Evolutionary conservation across 2,329 filamentous ascomycete species (phyloP), one percentile per base, ranked within the genome.

Genomic region (Aspergillus awamori): DNA sequence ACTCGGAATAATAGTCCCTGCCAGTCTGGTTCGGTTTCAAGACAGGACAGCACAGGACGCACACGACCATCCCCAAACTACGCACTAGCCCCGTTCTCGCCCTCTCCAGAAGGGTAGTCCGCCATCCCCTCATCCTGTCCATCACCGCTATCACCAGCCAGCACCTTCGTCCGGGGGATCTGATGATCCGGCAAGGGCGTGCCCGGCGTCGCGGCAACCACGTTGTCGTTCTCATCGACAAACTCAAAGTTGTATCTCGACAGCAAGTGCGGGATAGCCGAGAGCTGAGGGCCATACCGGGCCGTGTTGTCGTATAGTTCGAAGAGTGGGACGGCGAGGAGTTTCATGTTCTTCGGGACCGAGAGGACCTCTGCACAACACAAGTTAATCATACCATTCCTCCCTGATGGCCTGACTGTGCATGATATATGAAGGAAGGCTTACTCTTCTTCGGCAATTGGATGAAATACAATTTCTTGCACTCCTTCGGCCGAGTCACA

Each of bases 331-430:
- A 99, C 95, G 1, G 95, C 95, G 43, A 99, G 89, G 24, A 99
- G 87, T 77, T 99, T 99, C 95, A 99, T 98, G 80, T 99, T 99
- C 82, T 99, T 99, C 0, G 95, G 95, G 8, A 99, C 95, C 72
- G 91, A 96, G 47, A 99, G 85, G 13, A 98, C 91, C 81, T 97
- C 93, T 96, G 75, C 8, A 47, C 33, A 30, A 15, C 13, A 53
- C 20, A 17, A 5, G 22, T 60, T 7, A 61, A 51, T 39, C 11
- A 5, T 11, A 15, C 33, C 33, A 13, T 36, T 36, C 33, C 2
- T 15, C 33, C 33, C 26, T 26, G 4, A 4, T 26, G 6, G 26
- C 26, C 26, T 26, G 6, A 26, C 6, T 7, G 38, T 51, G 41
- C 20, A 17, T 15, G n/a, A 11, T 8, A 39, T 36, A 15, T 17